phyloP scores from a whole-genome alignment of 148 eudicot genomes.

The Fagopyrum tataricum region DNA sequence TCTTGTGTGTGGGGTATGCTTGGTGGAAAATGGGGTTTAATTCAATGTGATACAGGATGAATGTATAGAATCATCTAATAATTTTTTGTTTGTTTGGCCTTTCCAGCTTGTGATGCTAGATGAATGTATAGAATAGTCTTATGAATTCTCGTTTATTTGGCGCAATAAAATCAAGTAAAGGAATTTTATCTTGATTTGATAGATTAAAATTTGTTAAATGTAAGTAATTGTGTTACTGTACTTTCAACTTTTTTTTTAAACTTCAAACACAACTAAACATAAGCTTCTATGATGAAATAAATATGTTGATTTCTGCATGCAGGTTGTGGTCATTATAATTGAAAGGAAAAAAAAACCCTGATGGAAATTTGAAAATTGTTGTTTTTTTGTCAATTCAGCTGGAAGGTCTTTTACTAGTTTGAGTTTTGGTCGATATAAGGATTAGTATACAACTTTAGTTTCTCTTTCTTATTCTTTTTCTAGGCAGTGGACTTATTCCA shows the following conservation, averaged over 20 bases:
- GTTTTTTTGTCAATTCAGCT: background rate
- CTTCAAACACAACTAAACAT: background rate
- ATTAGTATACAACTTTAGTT: background rate
- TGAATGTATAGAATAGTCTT: background rate
- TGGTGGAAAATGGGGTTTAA: background rate
- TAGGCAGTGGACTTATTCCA: background rate
- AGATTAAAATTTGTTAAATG: background rate
- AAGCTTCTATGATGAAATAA: background rate
- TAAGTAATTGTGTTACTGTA: background rate
- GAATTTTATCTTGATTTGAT: background rate
- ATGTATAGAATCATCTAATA: background rate
- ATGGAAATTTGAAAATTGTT: background rate
- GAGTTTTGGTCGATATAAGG: background rate
- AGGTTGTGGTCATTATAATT: background rate
- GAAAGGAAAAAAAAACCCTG: background rate
- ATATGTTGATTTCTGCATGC: background rate
- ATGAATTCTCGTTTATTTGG: background rate
- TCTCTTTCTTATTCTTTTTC: background rate
- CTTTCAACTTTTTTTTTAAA: background rate
- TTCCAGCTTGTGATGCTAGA: background rate
- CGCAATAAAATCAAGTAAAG: background rate
- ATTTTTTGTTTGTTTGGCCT: background rate
- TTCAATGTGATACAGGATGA: background rate
- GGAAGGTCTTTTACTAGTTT: background rate
- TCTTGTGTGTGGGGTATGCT: background rate